Evolutionary conservation across 2,329 filamentous ascomycete genomes (phyloP).

Genomic region (Chaetomiaceae sp.): DNA sequence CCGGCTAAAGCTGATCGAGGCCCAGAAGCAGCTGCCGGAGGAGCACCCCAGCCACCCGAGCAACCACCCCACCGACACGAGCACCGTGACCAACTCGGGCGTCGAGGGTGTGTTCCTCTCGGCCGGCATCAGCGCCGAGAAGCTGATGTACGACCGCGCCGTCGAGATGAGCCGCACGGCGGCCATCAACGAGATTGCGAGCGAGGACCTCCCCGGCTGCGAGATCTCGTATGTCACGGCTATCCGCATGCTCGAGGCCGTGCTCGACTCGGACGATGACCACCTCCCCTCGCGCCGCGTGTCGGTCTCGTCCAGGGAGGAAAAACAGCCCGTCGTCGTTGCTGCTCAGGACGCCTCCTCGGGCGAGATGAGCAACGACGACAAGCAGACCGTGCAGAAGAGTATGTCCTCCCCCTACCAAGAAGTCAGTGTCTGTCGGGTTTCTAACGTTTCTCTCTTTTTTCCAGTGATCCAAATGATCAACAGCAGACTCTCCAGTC

Average conservation of each 20-base stretch:
- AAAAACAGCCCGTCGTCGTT: slow-evolving; percentile 34
- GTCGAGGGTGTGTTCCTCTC: slow-evolving; percentile 79
- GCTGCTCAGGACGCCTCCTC: slow-evolving; percentile 35
- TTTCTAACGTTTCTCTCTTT: slow-evolving; percentile 28
- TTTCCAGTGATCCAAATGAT: slow-evolving; percentile 58
- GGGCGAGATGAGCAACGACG: slow-evolving; percentile 59
- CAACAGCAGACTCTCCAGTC: slow-evolving; percentile 47
- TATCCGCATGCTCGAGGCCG: slow-evolving; percentile 89
- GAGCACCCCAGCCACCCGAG: slow-evolving; percentile 83
- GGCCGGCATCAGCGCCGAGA: slow-evolving; percentile 87
- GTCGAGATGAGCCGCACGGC: slow-evolving; percentile 94
- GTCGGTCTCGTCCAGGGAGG: slow-evolving; percentile 38
- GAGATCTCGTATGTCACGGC: slow-evolving; percentile 92
- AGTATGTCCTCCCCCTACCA: slow-evolving; percentile 46
- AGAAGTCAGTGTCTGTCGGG: too few relatives aligned
- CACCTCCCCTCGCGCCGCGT: slow-evolving; percentile 38
- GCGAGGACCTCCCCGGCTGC: slow-evolving; percentile 80
- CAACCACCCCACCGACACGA: slow-evolving; percentile 62
- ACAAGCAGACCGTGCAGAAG: slow-evolving; percentile 67
- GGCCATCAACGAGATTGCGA: slow-evolving; percentile 92
- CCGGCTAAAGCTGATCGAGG: slow-evolving; percentile 79
- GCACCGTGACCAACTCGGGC: slow-evolving; percentile 56
- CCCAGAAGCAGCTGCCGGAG: slow-evolving; percentile 74
- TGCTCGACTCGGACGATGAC: slow-evolving; percentile 77
- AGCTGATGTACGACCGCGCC: slow-evolving; percentile 95